Evolutionary conservation across 257 asterid genomes (phyloP).

Genomic region (Salvia splendens): DNA sequence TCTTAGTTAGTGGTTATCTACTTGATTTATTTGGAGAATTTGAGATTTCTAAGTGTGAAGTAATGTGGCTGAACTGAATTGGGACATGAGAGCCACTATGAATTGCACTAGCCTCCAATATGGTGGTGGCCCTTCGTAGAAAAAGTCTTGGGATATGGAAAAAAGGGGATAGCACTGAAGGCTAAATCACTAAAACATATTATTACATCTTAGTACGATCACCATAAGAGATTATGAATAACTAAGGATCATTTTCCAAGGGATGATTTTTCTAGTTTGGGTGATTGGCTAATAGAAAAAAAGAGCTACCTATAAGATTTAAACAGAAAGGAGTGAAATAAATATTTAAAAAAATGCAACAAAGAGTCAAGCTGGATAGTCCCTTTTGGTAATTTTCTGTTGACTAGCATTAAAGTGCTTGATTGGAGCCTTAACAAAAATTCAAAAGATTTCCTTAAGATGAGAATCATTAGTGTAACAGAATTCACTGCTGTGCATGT

Average conservation of each 20-base stretch:
- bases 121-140: slow-evolving; percentile 47
- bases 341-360: neutral
- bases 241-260: slow-evolving; percentile 22
- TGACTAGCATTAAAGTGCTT: slow-evolving; percentile 6
- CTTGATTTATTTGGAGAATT: slow-evolving; percentile 29
- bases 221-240: slow-evolving; percentile 28
- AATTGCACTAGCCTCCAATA: slow-evolving; percentile 47
- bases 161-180: slow-evolving; percentile 26
- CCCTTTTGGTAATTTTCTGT: slow-evolving; percentile 1
- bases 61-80: slow-evolving; percentile 43
- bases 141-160: slow-evolving; percentile 45
- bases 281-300: slow-evolving; percentile 9
- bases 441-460: neutral
- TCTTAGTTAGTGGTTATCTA: slow-evolving; percentile 41
- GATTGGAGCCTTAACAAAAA: slow-evolving; percentile 15
- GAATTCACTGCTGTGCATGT: neutral
- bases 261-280: neutral
- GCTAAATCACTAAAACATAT: slow-evolving; percentile 19
- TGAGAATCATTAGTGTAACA: slow-evolving; percentile 6
- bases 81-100: slow-evolving; percentile 52
- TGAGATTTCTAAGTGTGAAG: slow-evolving; percentile 38
- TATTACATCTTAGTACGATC: slow-evolving; percentile 35
- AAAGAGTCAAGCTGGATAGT: slow-evolving; percentile 18
- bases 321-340: slow-evolving; percentile 1
- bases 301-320: neutral